A percentile compares a stretch with the other conserved stretches of the same genome.
phyloP scores from a whole-genome alignment of 257 asterid species.

The Misopates orontium region DNA sequence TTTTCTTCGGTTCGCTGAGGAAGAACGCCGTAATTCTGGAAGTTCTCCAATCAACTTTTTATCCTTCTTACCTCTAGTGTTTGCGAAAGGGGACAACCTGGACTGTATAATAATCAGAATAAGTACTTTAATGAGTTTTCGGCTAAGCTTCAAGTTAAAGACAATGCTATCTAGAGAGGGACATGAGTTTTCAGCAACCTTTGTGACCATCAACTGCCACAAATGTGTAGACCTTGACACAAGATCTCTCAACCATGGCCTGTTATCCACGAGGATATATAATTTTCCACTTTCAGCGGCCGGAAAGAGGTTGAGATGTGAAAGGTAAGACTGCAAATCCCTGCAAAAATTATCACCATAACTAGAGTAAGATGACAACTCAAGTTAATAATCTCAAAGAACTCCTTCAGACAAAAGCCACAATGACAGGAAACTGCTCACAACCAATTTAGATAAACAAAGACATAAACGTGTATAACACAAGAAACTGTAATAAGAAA shows the following conservation, averaged over 20 bases:
- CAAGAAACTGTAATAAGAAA: background rate
- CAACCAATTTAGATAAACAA: conserved; percentile 7
- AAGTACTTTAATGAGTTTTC: background rate
- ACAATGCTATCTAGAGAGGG: conserved; percentile 13
- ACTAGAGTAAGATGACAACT: conserved; percentile 11
- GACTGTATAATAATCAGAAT: conserved; percentile 46
- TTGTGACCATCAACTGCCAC: conserved; percentile 97
- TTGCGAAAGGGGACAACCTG: conserved; percentile 86
- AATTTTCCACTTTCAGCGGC: conserved; percentile 76
- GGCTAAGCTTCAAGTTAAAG: background rate
- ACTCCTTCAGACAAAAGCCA: conserved; percentile 2
- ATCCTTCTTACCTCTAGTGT: conserved; percentile 62
- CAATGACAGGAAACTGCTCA: background rate
- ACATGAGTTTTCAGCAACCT: conserved; percentile 54
- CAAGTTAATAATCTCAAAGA: background rate
- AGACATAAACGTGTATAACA: background rate
- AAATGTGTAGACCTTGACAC: conserved; percentile 77
- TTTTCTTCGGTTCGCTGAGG: conserved; percentile 33
- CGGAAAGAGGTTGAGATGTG: conserved; percentile 79
- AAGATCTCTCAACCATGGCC: conserved; percentile 90
- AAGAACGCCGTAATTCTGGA: conserved; percentile 31
- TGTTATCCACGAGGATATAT: conserved; percentile 86
- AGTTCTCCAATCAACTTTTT: conserved; percentile 36
- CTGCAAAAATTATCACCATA: conserved; percentile 40
- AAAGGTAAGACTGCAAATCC: conserved; percentile 93